Conservation (phyloP, 768 basidiomycete species). For the Mycena rosella region DNA sequence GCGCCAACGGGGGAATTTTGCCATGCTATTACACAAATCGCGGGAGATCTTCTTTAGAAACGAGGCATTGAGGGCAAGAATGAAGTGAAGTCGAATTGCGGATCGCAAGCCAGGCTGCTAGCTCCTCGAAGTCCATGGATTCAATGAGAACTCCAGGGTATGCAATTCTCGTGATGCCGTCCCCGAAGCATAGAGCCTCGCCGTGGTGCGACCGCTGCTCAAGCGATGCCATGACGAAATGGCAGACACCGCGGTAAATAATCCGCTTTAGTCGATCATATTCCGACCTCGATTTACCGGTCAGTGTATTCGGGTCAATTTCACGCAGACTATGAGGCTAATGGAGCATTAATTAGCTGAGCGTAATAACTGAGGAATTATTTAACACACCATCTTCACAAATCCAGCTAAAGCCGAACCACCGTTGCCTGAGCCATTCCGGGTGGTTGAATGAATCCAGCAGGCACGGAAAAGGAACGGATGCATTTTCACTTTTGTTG, state of each 20-base stretch:
- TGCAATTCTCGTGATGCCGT: conserved; percentile 17
- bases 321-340: conserved; percentile 18
- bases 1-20: conserved; percentile 25
- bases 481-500: conserved; percentile 37
- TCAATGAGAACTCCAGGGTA: conserved; percentile 33
- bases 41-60: conserved; percentile 20
- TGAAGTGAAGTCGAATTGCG: conserved; percentile 12
- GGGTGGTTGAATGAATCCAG: conserved; percentile 36
- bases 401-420: conserved; percentile 35
- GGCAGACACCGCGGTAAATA: conserved; percentile 26
- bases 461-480: conserved; percentile 34
- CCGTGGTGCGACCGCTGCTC: conserved; percentile 23
- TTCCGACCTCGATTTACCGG: not conserved
- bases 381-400: conserved; percentile 32
- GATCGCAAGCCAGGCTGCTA: conserved; percentile 26
- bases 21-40: conserved; percentile 20
- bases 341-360: not conserved
- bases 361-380: not conserved
- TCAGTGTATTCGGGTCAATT: conserved; percentile 23
- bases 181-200: conserved; percentile 26
- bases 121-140: conserved; percentile 33
- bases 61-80: conserved; percentile 32
- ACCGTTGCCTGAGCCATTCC: no score
- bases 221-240: conserved; percentile 17
- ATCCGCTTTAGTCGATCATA: conserved; percentile 28